Base-by-base conservation (phyloP, 768 basidiomycete species). In the Paxillus involutus region DNA sequence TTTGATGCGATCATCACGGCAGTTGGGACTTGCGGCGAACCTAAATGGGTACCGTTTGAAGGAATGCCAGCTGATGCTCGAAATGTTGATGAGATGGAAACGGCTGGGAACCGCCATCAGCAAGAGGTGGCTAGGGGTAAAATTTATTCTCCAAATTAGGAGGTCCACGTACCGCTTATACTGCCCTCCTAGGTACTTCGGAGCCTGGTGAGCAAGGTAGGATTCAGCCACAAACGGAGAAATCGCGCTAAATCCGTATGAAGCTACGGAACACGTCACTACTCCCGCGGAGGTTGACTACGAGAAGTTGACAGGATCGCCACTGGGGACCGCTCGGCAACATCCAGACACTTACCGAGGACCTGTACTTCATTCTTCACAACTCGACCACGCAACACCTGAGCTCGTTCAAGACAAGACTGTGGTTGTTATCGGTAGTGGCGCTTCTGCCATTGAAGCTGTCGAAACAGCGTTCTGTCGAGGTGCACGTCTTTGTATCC, bases 1-100 rank as follows among this genome's bases (percentile, higher is more conserved):
- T 83, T 80, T 55, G 79, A 81, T 60, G 79, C 80, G 0, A 65
- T 82, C 59, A 77, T 80, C 32, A 77, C 76, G 29, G 78, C 73
- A 2, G 67, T 81, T 14, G 76, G 79, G 4, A 80, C 79, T 0
- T 80, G 79, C 59, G 81, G 80, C 6, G 66, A 75, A 35, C 79
- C 80, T 0, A 69, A 71, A 55, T 74, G 74, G 72, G 64, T 79
- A 47, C 56, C 64, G 8, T 71, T 81, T 50, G 72, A 73, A 3
- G 80, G 80, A 1, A 75, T 77, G 71, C 77, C 76, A 11, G 60
- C 66, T 10, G 63, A 69, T 16, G 53, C 59, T 24, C 45, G 55
- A 32, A 32, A 57, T 14, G 39, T 47, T 36, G 42, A 59, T 16
- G 51, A 44, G 16, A 29, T n/a, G 12, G 17, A 52, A 6, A 72